Base-by-base conservation (phyloP, 352 stramenopile genomes). In the Phytophthora fragariae region DNA sequence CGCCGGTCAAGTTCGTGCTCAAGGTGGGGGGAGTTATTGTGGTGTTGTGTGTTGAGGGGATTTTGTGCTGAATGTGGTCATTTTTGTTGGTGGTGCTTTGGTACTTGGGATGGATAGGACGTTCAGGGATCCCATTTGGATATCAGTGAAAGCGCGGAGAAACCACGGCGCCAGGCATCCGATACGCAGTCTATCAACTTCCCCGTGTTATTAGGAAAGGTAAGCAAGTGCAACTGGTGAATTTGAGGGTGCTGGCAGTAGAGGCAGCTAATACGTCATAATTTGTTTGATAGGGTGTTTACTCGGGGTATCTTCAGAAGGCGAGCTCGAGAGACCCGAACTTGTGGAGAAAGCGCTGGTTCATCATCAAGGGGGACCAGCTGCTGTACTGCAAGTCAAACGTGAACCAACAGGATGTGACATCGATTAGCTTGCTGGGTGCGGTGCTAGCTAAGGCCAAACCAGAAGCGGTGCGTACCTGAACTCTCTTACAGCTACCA, bases 351-450 rank as follows among this genome's bases (percentile, higher is more conserved):
- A 91, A 91, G 71, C 87, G 89, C 14, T 96, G 89, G 89, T 96
- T 96, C 73, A 89, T 96, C 62, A 79, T 96, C 61, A 95, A 94
- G 71, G 88, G 90, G 55, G 88, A 96, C 58, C 89, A 96, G 58
- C 73, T 96, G 2, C 61, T 93, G 49, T 96, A 96, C 68, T 95
- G 89, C 75, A 96, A 96, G 68, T 93, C 86, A 1, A 86, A 90
- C 35, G 83, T 83, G 27, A 92, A 96, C 64, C 89, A 93, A 66
- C 86, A 88, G 29, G 89, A 96, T 19, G 87, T 96, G 31, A 95
- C 88, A 5, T 80, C 83, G 2, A 92, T 96, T 61, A 93, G 88
- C 73, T 77, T 96, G 37, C 72, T 96, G 8, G 89, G 88, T 31
- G 78, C 88, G 52, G 86, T 89, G 39, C 82, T 96, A 9, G 84